Base-by-base conservation (phyloP, 176 grass and related monocot species). In the Echinochloa phyllopogon region DNA sequence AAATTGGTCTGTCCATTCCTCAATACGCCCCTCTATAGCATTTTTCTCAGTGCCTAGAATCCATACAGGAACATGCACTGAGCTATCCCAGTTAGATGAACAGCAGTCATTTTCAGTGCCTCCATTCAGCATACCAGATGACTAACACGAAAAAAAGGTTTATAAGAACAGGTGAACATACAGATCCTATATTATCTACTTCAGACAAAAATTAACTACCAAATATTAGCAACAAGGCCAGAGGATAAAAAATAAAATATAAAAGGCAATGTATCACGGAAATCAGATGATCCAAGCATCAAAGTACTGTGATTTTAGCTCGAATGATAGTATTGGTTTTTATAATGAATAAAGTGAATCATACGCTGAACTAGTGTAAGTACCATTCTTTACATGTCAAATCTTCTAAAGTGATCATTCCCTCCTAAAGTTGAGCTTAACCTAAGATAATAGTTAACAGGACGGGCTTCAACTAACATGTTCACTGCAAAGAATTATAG, bases 51-150 rank as follows among this genome's bases (percentile, higher is more conserved):
- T 90, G 65, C 83, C 83, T 82, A 88, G 89, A 59, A 98, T 77
- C 93, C 93, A 98, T 20, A 89, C 85, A 41, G 93, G 96, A 82
- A 98, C 91, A 83, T 95, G 93, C 72, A 98, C 57, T 50, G 96
- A 85, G 70, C 55, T 90, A 79, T 95, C 96, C 96, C 91, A 98
- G 59, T 88, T 69, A 76, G 67, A 74, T 51, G 41, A 62, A 64
- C 11, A 40, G 50, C 63, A 74, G 21, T 36, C 77, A 23, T 42
- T 76, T 62, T 86, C 77, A 43, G 48, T 18, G 29, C 25, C 73
- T 11, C 56, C 72, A 47, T 85, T 90, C 40, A 75, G 16, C 47
- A 38, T 36, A 85, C 48, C 44, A 70, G 65, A 72, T 83, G 87
- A 80, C 90, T 87, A 57, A 58, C 49, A 83, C 70, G n/a, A 57